A percentile compares a stretch with the other conserved stretches of the same genome.
Evolutionary conservation across 768 basidiomycete species (phyloP).

Genomic region (Mycena alexandri): DNA sequence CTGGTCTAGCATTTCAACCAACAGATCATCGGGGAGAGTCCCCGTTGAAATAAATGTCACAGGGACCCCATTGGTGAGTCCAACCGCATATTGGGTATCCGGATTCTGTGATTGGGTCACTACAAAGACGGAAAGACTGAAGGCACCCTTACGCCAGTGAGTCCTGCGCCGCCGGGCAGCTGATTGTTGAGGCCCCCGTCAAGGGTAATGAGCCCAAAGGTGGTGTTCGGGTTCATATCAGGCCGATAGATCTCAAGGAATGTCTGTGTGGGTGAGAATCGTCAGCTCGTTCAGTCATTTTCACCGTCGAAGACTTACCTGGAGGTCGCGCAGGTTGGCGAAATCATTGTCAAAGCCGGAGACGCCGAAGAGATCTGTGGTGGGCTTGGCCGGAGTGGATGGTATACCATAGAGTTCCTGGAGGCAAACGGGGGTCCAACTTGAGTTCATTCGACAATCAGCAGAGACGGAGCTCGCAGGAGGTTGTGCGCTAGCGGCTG

Average conservation of each 20-base stretch:
- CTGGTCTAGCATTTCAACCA: conserved; percentile 2
- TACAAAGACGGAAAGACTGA: background rate
- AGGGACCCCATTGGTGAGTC: conserved; percentile 2
- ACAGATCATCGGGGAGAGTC: background rate
- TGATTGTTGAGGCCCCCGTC: conserved; percentile 16
- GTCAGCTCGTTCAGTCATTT: no score
- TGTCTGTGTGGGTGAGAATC: background rate
- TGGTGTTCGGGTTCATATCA: conserved; percentile 9
- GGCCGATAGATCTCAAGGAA: conserved; percentile 8
- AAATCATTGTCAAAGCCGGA: conserved; percentile 5
- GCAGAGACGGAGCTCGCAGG: background rate
- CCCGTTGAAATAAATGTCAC: conserved; percentile 10
- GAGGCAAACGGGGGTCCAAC: conserved; percentile 10
- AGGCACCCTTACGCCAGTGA: background rate
- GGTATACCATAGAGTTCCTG: conserved; percentile 15
- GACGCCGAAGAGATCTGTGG: background rate
- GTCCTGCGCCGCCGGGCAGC: background rate
- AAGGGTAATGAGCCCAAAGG: conserved; percentile 4
- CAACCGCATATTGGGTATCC: background rate
- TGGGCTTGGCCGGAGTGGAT: background rate
- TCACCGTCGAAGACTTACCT: background rate
- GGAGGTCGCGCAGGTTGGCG: conserved; percentile 17
- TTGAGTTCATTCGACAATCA: background rate
- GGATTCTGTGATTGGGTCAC: background rate
- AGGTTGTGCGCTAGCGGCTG: background rate